Evolutionary conservation across 192 early-diverging fungal genomes (phyloP).

Genomic region (Coemansia sp.): DNA sequence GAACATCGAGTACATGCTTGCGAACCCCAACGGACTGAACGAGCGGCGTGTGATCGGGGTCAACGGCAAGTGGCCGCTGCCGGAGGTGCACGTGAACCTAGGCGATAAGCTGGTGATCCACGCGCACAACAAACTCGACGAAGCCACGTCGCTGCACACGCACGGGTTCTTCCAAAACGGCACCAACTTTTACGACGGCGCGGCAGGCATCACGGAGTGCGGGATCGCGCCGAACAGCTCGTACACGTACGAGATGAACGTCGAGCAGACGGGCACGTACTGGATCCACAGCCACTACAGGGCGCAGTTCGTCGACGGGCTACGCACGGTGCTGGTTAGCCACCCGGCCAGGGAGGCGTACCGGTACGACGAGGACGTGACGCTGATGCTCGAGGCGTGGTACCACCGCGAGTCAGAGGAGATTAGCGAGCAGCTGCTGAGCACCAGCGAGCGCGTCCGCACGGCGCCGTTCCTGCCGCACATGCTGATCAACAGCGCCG

Average conservation of each 20-base stretch:
- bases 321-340: conserved; percentile 71
- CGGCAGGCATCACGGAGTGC: conserved; percentile 66
- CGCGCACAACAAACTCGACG: conserved; percentile 56
- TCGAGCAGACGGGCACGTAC: conserved; percentile 74
- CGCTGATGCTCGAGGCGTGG: conserved; percentile 69
- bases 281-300: conserved; percentile 78
- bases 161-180: conserved; percentile 83
- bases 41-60: conserved; percentile 65
- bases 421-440: conserved; percentile 59
- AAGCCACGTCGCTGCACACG: conserved; percentile 64
- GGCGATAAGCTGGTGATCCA: conserved; percentile 42
- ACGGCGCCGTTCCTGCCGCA: conserved; percentile 29
- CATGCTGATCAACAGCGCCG: conserved; percentile 58
- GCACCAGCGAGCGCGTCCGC: conserved; percentile 39
- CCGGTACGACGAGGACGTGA: conserved; percentile 66
- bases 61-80: conserved; percentile 65
- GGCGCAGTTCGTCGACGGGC: conserved; percentile 79
- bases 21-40: conserved; percentile 65
- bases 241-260: conserved; percentile 66
- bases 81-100: conserved; percentile 28
- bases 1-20: conserved; percentile 62
- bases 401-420: conserved; percentile 61
- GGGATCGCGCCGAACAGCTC: conserved; percentile 61
- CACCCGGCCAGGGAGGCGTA: conserved; percentile 56
- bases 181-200: conserved; percentile 69